A percentile compares a stretch with the other conserved stretches of the same genome.
Evolutionary conservation across 345 rosid genomes (phyloP).

Genomic region (Hypericum androsaemum): DNA sequence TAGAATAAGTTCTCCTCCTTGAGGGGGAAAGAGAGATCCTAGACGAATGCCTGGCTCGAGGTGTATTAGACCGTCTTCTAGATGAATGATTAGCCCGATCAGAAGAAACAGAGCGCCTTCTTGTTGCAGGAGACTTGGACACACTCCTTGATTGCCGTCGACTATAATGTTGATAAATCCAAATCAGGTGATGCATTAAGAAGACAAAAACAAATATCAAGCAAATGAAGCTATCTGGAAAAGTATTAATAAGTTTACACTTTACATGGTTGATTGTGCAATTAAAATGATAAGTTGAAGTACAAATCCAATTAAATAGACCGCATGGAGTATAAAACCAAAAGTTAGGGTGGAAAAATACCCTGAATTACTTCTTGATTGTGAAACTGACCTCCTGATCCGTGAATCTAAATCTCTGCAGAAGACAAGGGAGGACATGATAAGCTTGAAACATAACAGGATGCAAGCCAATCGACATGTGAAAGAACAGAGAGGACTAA

Average conservation of each 20-base stretch:
- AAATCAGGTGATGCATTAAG: slow-evolving; percentile 7
- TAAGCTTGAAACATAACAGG: too few species aligned
- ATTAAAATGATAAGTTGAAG: neutral
- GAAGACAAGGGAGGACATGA: slow-evolving; percentile 8
- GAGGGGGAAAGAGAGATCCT: slow-evolving; percentile 39
- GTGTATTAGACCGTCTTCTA: too few species aligned
- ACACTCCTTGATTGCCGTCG: slow-evolving; percentile 54
- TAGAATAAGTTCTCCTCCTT: slow-evolving; percentile 35
- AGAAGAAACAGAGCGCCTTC: too few species aligned
- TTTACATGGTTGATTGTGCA: too few species aligned
- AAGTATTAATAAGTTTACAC: too few species aligned
- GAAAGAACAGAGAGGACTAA: too few species aligned
- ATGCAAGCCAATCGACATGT: too few species aligned
- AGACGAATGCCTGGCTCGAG: too few species aligned
- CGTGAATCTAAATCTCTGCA: slow-evolving; percentile 47
- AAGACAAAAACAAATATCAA: neutral
- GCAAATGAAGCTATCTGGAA: neutral
- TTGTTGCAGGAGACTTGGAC: slow-evolving; percentile 47
- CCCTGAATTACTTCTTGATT: slow-evolving; percentile 59
- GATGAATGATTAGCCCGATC: too few species aligned
- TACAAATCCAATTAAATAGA: neutral
- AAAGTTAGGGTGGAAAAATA: slow-evolving; percentile 13
- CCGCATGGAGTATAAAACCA: slow-evolving; percentile 4
- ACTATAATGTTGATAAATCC: slow-evolving; percentile 16
- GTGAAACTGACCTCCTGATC: slow-evolving; percentile 45